Evolutionary conservation across 1,284 basidiomycete genomes (phyloP).

Genomic region (Puccinia novopanici): DNA sequence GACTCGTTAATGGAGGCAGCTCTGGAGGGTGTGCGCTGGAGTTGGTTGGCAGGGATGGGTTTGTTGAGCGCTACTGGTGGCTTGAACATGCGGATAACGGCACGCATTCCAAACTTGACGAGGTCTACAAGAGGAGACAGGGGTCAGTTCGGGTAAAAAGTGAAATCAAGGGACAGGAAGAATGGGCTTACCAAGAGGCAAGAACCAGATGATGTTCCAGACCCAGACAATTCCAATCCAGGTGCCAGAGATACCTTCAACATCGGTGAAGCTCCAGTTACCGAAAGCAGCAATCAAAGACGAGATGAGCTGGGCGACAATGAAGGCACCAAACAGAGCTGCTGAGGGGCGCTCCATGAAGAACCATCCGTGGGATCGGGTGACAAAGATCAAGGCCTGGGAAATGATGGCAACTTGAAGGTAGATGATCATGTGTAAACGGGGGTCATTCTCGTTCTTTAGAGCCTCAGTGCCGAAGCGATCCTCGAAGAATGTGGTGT

Average conservation of each 20-base stretch:
- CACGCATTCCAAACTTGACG: conserved; percentile 95
- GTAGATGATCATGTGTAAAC: conserved; percentile 76
- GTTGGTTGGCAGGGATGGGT: conserved; percentile 61
- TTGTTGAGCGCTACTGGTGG: conserved; percentile 55
- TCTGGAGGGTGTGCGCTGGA: conserved; percentile 78
- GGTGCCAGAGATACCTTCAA: conserved; percentile 71
- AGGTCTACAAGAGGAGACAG: conserved; percentile 12
- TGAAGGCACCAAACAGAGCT: conserved; percentile 86
- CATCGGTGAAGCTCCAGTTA: conserved; percentile 74
- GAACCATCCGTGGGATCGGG: conserved; percentile 93
- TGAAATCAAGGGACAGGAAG: background rate
- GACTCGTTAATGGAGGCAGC: conserved; percentile 89
- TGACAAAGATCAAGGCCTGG: conserved; percentile 94
- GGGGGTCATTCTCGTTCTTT: conserved; percentile 35
- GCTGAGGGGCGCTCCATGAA: conserved; percentile 95
- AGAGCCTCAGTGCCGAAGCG: conserved; percentile 71
- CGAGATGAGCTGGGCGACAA: conserved; percentile 85
- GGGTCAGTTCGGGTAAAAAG: background rate
- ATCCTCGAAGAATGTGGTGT: conserved; percentile 85
- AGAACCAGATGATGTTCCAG: conserved; percentile 50
- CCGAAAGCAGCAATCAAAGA: conserved; percentile 92
- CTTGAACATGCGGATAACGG: conserved; percentile 77
- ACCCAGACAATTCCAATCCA: conserved; percentile 85
- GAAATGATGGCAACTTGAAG: conserved; percentile 96
- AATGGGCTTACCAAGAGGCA: conserved; percentile 36